phyloP scores from a whole-genome alignment of 176 grass and related monocot species.

The Phragmites australis region DNA sequence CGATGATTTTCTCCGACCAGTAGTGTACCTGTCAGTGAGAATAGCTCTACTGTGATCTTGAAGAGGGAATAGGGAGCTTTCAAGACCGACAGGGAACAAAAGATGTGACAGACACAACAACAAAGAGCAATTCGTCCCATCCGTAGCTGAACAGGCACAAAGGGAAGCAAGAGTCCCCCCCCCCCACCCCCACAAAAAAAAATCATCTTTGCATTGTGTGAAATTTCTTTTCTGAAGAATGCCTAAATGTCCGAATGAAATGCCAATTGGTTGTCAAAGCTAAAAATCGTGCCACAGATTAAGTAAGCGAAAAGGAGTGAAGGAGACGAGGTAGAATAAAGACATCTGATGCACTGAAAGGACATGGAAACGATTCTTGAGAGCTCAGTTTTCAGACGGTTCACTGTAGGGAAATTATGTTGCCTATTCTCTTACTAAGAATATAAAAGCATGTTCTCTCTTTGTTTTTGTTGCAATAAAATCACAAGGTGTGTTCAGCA shows the following conservation, averaged over 20 bases:
- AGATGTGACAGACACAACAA: not conserved
- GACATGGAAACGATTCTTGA: constrained; percentile 28
- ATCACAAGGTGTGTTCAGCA: not conserved
- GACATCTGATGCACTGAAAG: constrained; percentile 23
- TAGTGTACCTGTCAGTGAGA: constrained; percentile 28
- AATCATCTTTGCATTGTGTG: too few relatives aligned
- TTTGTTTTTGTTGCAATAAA: not conserved
- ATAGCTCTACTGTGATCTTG: constrained; percentile 18
- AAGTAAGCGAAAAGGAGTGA: constrained; percentile 18
- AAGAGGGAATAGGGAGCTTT: constrained; percentile 25
- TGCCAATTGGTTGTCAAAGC: not conserved
- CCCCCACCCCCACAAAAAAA: too few relatives aligned
- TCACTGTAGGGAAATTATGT: constrained; percentile 24
- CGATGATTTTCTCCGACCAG: too few relatives aligned
- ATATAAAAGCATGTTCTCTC: not conserved
- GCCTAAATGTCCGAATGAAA: not conserved
- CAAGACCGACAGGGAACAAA: constrained; percentile 32
- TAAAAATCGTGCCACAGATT: constrained; percentile 10
- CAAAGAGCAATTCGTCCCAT: not conserved
- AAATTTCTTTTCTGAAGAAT: not conserved
- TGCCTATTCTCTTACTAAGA: not conserved
- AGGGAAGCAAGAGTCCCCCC: too few relatives aligned
- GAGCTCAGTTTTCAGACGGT: constrained; percentile 35
- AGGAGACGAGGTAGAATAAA: constrained; percentile 38
- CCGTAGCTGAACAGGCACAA: constrained; percentile 4